phyloP scores from a whole-genome alignment of 2,329 filamentous ascomycete genomes.

The Hyphodiscus sp. region DNA sequence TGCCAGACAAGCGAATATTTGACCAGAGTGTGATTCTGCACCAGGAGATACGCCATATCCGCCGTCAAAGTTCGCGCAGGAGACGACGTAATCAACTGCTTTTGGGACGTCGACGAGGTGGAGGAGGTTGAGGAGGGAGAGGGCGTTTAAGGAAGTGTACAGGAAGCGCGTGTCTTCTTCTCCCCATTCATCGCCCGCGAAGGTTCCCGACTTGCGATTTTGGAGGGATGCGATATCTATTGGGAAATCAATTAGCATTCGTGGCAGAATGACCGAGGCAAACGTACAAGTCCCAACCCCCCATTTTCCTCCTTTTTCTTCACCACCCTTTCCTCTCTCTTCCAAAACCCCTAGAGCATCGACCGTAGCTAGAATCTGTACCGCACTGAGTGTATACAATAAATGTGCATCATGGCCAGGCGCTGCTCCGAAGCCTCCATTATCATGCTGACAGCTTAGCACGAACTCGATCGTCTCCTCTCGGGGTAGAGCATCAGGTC shows the following conservation, averaged over 20 bases:
- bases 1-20: conserved; percentile 91
- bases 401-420: conserved; percentile 94
- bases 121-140: conserved; percentile 75
- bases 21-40: conserved; percentile 89
- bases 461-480: conserved; percentile 83
- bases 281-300: conserved; percentile 68
- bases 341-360: conserved; percentile 84
- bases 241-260: no score
- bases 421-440: conserved; percentile 87
- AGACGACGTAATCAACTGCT: conserved; percentile 70
- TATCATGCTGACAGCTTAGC: conserved; percentile 85
- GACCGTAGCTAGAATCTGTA: conserved; percentile 84
- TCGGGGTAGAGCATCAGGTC: conserved; percentile 74
- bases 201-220: conserved; percentile 74
- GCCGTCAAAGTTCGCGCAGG: conserved; percentile 90
- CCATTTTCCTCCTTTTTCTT: conserved; percentile 53
- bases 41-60: conserved; percentile 86
- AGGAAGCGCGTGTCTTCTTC: conserved; percentile 94
- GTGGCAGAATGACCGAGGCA: conserved; percentile 18
- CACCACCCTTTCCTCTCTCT: conserved; percentile 35
- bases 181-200: conserved; percentile 93
- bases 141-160: conserved; percentile 80
- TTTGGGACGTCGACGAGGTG: conserved; percentile 70
- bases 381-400: conserved; percentile 89
- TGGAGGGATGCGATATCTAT: conserved; percentile 76